Conservation (phyloP, 2,329 filamentous ascomycete genomes). For the Alternaria solani region DNA sequence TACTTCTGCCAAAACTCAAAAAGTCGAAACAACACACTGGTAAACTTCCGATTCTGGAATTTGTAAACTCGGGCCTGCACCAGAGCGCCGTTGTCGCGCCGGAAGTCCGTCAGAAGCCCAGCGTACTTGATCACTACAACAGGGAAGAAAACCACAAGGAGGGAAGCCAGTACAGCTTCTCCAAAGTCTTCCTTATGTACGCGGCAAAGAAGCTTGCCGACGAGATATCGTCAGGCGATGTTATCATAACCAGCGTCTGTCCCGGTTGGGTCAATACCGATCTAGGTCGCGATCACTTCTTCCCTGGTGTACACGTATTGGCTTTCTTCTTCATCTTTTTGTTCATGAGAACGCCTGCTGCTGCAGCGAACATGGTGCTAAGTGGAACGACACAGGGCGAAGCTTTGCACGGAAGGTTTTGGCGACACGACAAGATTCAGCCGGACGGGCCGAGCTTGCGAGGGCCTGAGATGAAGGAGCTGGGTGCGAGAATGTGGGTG, state of each 20-base stretch:
- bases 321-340: conserved; percentile 30
- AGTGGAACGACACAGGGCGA: conserved; percentile 48
- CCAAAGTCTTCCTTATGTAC: conserved; percentile 50
- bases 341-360: conserved; percentile 35
- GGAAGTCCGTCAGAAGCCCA: conserved; percentile 30
- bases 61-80: conserved; percentile 46
- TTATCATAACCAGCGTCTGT: conserved; percentile 49
- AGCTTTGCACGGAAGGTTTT: conserved; percentile 46
- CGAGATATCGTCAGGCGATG: conserved; percentile 36
- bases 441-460: conserved; percentile 39
- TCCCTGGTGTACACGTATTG: conserved; percentile 37
- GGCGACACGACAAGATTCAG: conserved; percentile 45
- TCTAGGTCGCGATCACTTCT: conserved; percentile 43
- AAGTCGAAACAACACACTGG: conserved; percentile 31
- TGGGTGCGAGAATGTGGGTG: conserved; percentile 41
- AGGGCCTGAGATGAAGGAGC: conserved; percentile 43
- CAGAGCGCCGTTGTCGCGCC: conserved; percentile 34
- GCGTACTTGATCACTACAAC: conserved; percentile 45
- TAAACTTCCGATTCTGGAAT: conserved; percentile 41
- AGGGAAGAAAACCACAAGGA: conserved; percentile 35
- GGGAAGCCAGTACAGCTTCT: conserved; percentile 39
- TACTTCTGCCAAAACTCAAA: conserved; percentile 56
- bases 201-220: conserved; percentile 40
- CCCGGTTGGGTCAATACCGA: conserved; percentile 43
- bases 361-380: conserved; percentile 44